Evolutionary conservation across 225 moss, liverwort and hornwort species (phyloP).

Genomic region (Polytrichum commune): DNA sequence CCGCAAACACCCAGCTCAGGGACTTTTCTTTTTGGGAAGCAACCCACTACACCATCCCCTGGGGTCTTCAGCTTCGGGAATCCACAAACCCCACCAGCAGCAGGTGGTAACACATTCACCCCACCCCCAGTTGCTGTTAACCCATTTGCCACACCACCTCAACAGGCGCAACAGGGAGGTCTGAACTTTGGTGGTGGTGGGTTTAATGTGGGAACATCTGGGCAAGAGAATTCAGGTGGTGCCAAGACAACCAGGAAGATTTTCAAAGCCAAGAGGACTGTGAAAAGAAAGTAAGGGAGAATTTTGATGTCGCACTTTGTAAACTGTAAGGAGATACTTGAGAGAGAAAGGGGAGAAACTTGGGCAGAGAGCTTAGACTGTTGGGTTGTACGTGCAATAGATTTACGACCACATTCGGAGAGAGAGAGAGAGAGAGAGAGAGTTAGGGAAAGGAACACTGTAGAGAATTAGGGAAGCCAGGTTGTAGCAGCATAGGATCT

Average conservation of each 20-base stretch:
- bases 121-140: slow-evolving; percentile 30
- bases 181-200: slow-evolving; percentile 55
- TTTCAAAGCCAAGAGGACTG: slow-evolving; percentile 56
- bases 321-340: background rate
- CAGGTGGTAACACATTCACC: slow-evolving; percentile 39
- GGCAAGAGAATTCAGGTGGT: slow-evolving; percentile 35
- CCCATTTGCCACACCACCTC: slow-evolving; percentile 48
- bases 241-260: slow-evolving; percentile 44
- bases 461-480: slow-evolving; percentile 45
- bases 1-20: slow-evolving; percentile 37
- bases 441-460: slow-evolving; percentile 20
- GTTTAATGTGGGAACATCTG: slow-evolving; percentile 51
- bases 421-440: slow-evolving; percentile 44
- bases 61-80: slow-evolving; percentile 47
- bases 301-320: background rate
- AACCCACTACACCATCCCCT: slow-evolving; percentile 37
- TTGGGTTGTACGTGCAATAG: slow-evolving; percentile 22
- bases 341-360: slow-evolving; percentile 11
- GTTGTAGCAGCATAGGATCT: slow-evolving; percentile 26
- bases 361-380: slow-evolving; percentile 13
- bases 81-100: slow-evolving; percentile 13
- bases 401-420: slow-evolving; percentile 25
- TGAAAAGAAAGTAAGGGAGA: slow-evolving; percentile 44
- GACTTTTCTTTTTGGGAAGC: slow-evolving; percentile 33
- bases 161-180: slow-evolving; percentile 34